A percentile compares a stretch with the other conserved stretches of the same genome.
phyloP scores from a whole-genome alignment of 768 basidiomycete genomes.

The Auriscalpium microsporum region DNA sequence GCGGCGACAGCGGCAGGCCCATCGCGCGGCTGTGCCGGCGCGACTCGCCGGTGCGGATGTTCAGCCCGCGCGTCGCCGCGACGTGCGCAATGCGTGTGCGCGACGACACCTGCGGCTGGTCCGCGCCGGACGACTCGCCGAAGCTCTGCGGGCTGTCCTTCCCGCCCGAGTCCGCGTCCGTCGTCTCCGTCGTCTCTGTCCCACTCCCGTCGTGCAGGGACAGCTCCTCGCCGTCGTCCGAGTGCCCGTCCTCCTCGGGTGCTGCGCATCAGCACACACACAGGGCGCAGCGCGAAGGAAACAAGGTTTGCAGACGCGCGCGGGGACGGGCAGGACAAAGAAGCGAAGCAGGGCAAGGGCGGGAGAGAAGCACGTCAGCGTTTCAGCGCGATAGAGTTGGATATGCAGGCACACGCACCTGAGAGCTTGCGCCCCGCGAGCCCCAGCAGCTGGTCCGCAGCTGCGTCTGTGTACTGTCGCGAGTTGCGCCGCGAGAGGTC shows the following conservation, averaged over 20 bases:
- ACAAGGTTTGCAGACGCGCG: background rate
- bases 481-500: conserved; percentile 66
- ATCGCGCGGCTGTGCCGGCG: conserved; percentile 15
- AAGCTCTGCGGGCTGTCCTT: conserved; percentile 14
- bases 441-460: conserved; percentile 77
- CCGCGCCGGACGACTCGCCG: conserved; percentile 27
- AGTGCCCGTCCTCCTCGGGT: conserved; percentile 49
- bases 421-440: conserved; percentile 59
- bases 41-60: conserved; percentile 16
- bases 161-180: conserved; percentile 21
- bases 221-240: conserved; percentile 60
- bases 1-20: conserved; percentile 20
- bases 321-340: conserved; percentile 8
- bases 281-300: conserved; percentile 21
- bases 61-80: conserved; percentile 13
- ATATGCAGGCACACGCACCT: conserved; percentile 40
- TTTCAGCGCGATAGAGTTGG: background rate
- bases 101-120: background rate
- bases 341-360: background rate
- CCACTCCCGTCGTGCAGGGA: conserved; percentile 69
- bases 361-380: conserved; percentile 12
- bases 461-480: conserved; percentile 73
- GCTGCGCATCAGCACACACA: conserved; percentile 10
- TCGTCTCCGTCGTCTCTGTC: conserved; percentile 59
- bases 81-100: conserved; percentile 8